Evolutionary conservation across 2,329 filamentous ascomycete genomes (phyloP).

Genomic region (Nemania bipapillata): DNA sequence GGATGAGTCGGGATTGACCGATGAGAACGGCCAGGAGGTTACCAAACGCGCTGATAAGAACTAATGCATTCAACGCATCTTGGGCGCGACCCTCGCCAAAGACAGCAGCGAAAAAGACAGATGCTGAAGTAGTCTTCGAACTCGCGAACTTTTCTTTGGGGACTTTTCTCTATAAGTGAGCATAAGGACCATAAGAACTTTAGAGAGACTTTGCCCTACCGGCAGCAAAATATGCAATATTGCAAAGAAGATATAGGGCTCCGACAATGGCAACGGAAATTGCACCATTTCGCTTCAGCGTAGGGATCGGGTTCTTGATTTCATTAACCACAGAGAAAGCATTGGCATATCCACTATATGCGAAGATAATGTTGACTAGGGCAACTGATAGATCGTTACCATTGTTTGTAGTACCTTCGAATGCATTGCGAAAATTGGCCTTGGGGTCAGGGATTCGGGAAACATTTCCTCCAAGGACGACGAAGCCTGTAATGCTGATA

Average conservation of each 20-base stretch:
- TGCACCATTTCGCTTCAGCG: conserved; percentile 62
- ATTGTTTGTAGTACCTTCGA: conserved; percentile 59
- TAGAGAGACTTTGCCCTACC: conserved; percentile 48
- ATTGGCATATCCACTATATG: conserved; percentile 67
- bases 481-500: conserved; percentile 69
- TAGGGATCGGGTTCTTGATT: conserved; percentile 66
- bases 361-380: conserved; percentile 68
- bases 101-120: conserved; percentile 67
- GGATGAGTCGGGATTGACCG: conserved; percentile 66
- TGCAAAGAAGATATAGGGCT: conserved; percentile 66
- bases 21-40: conserved; percentile 67
- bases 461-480: conserved; percentile 68
- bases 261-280: conserved; percentile 63
- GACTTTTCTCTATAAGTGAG: conserved; percentile 47
- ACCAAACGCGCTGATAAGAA: conserved; percentile 67
- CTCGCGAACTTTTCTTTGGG: conserved; percentile 63
- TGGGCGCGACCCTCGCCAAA: conserved; percentile 63
- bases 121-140: conserved; percentile 64
- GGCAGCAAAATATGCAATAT: conserved; percentile 69
- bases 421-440: conserved; percentile 66
- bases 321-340: conserved; percentile 71
- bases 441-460: conserved; percentile 61
- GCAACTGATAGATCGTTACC: conserved; percentile 65
- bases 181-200: conserved; percentile 26
- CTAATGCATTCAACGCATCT: conserved; percentile 66